Conservation (phyloP, 2,329 filamentous ascomycete species). For the Plenodomus lindquistii region DNA sequence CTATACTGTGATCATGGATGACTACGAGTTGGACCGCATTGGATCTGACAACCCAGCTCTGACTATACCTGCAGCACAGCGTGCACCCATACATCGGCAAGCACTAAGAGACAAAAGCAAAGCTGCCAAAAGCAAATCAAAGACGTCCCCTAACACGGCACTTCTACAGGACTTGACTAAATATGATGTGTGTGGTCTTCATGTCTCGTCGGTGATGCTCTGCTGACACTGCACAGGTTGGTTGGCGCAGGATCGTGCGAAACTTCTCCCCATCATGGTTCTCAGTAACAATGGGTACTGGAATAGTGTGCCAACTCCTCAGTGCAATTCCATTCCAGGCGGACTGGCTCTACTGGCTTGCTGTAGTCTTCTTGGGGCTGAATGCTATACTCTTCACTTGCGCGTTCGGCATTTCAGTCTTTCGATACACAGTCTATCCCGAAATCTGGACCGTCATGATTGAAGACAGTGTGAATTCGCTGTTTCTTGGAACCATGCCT, state of each 20-base stretch:
- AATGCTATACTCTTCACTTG: conserved; percentile 62
- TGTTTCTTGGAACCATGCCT: conserved; percentile 70
- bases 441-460: conserved; percentile 69
- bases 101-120: conserved; percentile 14
- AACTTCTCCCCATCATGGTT: conserved; percentile 47
- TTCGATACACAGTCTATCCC: conserved; percentile 68
- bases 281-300: conserved; percentile 62
- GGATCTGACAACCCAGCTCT: conserved; percentile 34
- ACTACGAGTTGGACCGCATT: conserved; percentile 30
- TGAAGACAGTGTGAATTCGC: conserved; percentile 65
- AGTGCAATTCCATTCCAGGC: conserved; percentile 65
- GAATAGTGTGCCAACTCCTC: conserved; percentile 67
- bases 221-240: conserved; percentile 16
- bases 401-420: conserved; percentile 58
- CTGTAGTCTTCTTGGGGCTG: conserved; percentile 63
- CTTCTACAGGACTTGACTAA: conserved; percentile 20
- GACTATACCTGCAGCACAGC: conserved; percentile 24
- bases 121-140: conserved; percentile 3
- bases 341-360: conserved; percentile 61
- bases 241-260: conserved; percentile 42
- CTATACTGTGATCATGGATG: conserved; percentile 26
- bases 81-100: conserved; percentile 15
- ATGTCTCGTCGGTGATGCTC: neutral
- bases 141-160: conserved; percentile 1
- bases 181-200: conserved; percentile 25